These are phyloP conservation scores for Fusarium sp. DNA, from an alignment of 2,329 filamentous ascomycete species.

Conservation along the genomic window DNA sequence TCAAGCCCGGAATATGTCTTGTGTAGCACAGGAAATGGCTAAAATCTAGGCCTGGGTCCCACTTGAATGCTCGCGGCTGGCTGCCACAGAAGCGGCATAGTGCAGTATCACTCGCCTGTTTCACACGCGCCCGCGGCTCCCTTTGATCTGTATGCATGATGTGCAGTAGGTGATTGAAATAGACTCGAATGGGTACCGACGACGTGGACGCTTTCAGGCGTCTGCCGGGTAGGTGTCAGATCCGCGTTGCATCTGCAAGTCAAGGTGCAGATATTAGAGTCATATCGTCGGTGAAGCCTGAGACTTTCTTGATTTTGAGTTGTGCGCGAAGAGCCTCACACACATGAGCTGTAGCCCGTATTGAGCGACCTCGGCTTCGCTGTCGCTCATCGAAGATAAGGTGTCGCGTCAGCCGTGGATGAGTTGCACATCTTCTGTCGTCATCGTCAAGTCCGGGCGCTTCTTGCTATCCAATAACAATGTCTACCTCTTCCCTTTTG, in stretches of 20 bases:
- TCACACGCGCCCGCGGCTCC: constrained; percentile 38
- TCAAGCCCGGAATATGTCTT: constrained; percentile 26
- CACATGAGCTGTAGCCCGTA: constrained; percentile 9
- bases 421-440: constrained; percentile 42
- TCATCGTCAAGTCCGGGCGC: constrained; percentile 40
- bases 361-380: constrained; percentile 27
- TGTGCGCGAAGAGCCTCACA: neutral
- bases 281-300: constrained; percentile 46
- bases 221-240: constrained; percentile 41
- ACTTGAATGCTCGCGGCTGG: constrained; percentile 27
- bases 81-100: constrained; percentile 40
- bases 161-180: constrained; percentile 45
- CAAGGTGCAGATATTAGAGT: constrained; percentile 28
- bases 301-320: constrained; percentile 17
- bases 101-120: constrained; percentile 34
- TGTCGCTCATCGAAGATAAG: constrained; percentile 21
- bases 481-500: constrained; percentile 17
- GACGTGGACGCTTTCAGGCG: constrained; percentile 44
- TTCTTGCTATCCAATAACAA: constrained; percentile 37
- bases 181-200: constrained; percentile 43
- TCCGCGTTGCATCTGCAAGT: constrained; percentile 40
- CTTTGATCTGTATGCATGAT: constrained; percentile 47
- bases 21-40: constrained; percentile 29
- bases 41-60: constrained; percentile 32
- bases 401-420: constrained; percentile 42